phyloP scores from a whole-genome alignment of 768 basidiomycete genomes.

The Glaciozyma antarctica region DNA sequence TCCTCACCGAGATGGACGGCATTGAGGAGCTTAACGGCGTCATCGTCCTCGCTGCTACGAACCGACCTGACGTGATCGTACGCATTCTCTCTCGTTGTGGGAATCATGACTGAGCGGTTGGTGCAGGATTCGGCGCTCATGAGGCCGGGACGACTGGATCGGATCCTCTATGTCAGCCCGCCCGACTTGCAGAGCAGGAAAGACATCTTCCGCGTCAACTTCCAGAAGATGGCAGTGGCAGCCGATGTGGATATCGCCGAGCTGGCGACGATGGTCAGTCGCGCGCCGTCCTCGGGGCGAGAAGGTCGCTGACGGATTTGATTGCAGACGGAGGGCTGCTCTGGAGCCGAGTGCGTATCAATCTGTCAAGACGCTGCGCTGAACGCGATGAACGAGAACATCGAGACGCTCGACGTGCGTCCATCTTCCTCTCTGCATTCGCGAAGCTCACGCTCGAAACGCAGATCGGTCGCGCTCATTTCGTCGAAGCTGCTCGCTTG shows the following conservation, averaged over 20 bases:
- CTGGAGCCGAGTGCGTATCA: slow-evolving; percentile 83
- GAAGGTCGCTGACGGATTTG: background rate
- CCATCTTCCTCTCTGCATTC: background rate
- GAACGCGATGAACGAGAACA: slow-evolving; percentile 77
- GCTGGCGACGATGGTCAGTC: slow-evolving; percentile 41
- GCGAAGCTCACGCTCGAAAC: background rate
- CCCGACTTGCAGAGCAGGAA: slow-evolving; percentile 68
- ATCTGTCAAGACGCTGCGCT: slow-evolving; percentile 95
- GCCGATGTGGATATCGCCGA: slow-evolving; percentile 55
- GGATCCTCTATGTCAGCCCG: slow-evolving; percentile 86
- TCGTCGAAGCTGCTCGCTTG: slow-evolving; percentile 59
- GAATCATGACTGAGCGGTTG: background rate
- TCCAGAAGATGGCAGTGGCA: slow-evolving; percentile 69
- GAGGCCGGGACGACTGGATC: slow-evolving; percentile 88
- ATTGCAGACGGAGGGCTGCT: slow-evolving; percentile 79
- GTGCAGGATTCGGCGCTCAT: slow-evolving; percentile 82
- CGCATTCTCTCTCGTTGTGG: background rate
- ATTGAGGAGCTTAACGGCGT: slow-evolving; percentile 90
- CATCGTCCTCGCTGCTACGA: slow-evolving; percentile 92
- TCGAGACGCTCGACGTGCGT: slow-evolving; percentile 65
- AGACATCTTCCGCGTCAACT: slow-evolving; percentile 75
- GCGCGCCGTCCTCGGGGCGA: background rate
- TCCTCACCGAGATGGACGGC: slow-evolving; percentile 97
- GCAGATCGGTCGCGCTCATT: slow-evolving; percentile 66
- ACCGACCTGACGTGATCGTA: slow-evolving; percentile 83